These are phyloP conservation scores for Botrytis elliptica DNA, from an alignment of 2,329 filamentous ascomycete species.

Conservation along the genomic window DNA sequence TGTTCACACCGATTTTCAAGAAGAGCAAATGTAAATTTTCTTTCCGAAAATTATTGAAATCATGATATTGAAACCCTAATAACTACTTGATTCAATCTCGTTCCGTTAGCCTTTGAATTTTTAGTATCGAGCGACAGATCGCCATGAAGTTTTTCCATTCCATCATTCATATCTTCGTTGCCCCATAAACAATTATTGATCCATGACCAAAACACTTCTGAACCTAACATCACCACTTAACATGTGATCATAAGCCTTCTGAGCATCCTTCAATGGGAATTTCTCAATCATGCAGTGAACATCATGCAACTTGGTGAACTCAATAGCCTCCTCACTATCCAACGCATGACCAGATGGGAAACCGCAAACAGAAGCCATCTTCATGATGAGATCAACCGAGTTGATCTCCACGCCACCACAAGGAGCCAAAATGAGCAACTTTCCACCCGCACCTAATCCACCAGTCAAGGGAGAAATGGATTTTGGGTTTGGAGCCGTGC, in stretches of 20 bases:
- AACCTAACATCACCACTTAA: conserved; percentile 34
- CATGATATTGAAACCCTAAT: neutral
- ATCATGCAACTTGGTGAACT: conserved; percentile 59
- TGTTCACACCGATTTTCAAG: neutral
- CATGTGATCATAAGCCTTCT: conserved; percentile 38
- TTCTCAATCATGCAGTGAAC: conserved; percentile 66
- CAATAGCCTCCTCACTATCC: conserved; percentile 64
- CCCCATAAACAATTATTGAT: conserved; percentile 6
- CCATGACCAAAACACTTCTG: conserved; percentile 34
- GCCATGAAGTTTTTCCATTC: too few species aligned
- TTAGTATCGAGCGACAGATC: neutral
- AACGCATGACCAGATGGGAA: conserved; percentile 62
- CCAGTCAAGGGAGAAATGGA: conserved; percentile 53
- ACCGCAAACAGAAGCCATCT: conserved; percentile 61
- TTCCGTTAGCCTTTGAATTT: neutral
- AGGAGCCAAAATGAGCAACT: conserved; percentile 58
- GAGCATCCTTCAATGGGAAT: conserved; percentile 54
- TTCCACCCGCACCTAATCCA: conserved; percentile 55
- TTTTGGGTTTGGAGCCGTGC: conserved; percentile 61
- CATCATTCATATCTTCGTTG: neutral
- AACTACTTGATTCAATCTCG: neutral
- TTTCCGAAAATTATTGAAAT: neutral
- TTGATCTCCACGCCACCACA: conserved; percentile 49
- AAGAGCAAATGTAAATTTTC: neutral
- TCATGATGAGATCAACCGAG: conserved; percentile 44